phyloP scores from a whole-genome alignment of 225 moss, liverwort and hornwort genomes.

The Bryum argenteum region DNA sequence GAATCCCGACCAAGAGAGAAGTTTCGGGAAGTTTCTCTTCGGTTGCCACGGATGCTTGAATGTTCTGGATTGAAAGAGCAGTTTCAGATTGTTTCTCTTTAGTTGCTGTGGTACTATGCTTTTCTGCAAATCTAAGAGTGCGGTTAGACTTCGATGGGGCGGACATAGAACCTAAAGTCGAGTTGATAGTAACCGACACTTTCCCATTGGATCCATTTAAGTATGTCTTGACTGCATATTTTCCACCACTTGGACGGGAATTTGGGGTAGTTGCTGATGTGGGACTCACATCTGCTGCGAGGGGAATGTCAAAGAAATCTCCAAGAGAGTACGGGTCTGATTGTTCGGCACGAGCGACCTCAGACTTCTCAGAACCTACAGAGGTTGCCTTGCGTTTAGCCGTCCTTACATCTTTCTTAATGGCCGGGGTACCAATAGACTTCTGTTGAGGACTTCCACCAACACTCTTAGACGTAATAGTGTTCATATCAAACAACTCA shows the following conservation, averaged over 20 bases:
- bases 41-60: too few species aligned
- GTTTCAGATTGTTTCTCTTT: background rate
- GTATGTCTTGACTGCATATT: slow-evolving; percentile 8
- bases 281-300: slow-evolving; percentile 7
- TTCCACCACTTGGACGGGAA: slow-evolving; percentile 1
- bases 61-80: background rate
- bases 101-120: background rate
- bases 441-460: slow-evolving; percentile 2
- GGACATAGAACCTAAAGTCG: background rate
- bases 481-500: slow-evolving; percentile 19
- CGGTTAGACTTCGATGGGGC: slow-evolving; percentile 25
- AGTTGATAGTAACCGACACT: slow-evolving; percentile 1
- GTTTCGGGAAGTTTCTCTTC: too few species aligned
- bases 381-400: background rate
- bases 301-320: background rate
- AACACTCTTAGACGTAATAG: background rate
- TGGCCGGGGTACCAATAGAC: slow-evolving; percentile 1
- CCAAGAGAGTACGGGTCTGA: slow-evolving; percentile 29
- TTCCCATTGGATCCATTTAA: slow-evolving; percentile 19
- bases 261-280: background rate
- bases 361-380: slow-evolving; percentile 19
- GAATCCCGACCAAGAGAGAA: too few species aligned
- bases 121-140: slow-evolving; percentile 34
- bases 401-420: slow-evolving; percentile 16
- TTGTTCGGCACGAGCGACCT: slow-evolving; percentile 14